A percentile compares a stretch with the other conserved stretches of the same genome.
Evolutionary conservation across 108 stramenopile species (phyloP).

Genomic region (Skeletonema menzelii): DNA sequence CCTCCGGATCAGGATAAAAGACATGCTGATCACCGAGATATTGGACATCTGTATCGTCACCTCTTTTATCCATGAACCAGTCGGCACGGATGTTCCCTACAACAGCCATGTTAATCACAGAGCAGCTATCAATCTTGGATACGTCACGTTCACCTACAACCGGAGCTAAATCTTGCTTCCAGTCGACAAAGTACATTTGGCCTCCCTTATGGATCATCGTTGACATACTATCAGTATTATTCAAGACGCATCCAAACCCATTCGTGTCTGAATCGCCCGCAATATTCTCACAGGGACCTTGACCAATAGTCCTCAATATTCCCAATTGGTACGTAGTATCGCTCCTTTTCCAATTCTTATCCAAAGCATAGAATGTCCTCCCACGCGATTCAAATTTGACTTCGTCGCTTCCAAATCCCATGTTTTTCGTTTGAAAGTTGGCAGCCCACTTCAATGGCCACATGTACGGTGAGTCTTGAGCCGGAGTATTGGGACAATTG

Average conservation of each 20-base stretch:
- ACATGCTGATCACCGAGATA: conserved; percentile 59
- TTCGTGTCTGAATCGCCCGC: conserved; percentile 18
- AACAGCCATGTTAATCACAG: conserved; percentile 30
- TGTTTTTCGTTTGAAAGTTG: conserved; percentile 34
- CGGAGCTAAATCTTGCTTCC: conserved; percentile 28
- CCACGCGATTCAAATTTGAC: conserved; percentile 27
- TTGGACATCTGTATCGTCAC: conserved; percentile 51
- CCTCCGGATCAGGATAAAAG: conserved; percentile 24
- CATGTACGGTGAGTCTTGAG: conserved; percentile 53
- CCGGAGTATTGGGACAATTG: conserved; percentile 47
- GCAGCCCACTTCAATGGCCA: conserved; percentile 57
- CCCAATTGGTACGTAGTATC: conserved; percentile 45
- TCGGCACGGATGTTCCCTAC: conserved; percentile 57
- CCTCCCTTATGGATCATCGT: conserved; percentile 55
- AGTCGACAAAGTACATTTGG: conserved; percentile 51
- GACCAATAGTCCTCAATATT: conserved; percentile 36
- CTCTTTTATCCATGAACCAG: conserved; percentile 52
- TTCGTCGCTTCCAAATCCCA: conserved; percentile 49
- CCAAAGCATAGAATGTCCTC: conserved; percentile 47
- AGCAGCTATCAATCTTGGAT: conserved; percentile 40
- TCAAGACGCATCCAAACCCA: conserved; percentile 32
- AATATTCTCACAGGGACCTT: conserved; percentile 46
- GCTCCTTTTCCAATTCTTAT: conserved; percentile 59
- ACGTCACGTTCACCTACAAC: conserved; percentile 43
- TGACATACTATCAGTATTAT: conserved; percentile 38